A percentile compares a stretch with the other conserved stretches of the same genome.
Conservation (phyloP, 2,329 filamentous ascomycete species). For the Aspergillus sp. region DNA sequence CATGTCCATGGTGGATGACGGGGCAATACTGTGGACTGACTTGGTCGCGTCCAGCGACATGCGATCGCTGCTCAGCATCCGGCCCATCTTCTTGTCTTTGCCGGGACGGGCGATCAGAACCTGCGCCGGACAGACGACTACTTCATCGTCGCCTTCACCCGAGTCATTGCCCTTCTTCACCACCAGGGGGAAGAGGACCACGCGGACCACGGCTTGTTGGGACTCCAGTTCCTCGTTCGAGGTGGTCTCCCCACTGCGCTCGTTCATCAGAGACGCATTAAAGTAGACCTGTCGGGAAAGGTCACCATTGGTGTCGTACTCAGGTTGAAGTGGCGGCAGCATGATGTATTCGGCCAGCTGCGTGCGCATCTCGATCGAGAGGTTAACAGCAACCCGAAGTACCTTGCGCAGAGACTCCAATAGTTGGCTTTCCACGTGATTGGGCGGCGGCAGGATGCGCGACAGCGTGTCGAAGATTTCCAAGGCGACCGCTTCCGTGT, state of each 20-base stretch:
- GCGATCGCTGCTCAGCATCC: conserved; percentile 41
- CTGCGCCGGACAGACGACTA: conserved; percentile 92
- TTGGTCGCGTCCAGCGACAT: conserved; percentile 42
- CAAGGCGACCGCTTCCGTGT: conserved; percentile 93
- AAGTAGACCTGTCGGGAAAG: conserved; percentile 84
- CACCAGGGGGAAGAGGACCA: conserved; percentile 93
- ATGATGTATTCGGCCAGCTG: conserved; percentile 98
- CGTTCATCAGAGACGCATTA: conserved; percentile 93
- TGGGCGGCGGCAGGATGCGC: conserved; percentile 81
- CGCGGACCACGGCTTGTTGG: conserved; percentile 74
- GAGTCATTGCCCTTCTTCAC: conserved; percentile 92
- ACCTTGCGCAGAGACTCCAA: conserved; percentile 83
- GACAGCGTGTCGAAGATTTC: conserved; percentile 83
- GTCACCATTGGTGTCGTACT: conserved; percentile 92
- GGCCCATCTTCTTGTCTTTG: conserved; percentile 43
- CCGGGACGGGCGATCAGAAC: conserved; percentile 69
- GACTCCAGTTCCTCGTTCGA: conserved; percentile 80
- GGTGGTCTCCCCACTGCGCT: conserved; percentile 69
- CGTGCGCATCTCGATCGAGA: conserved; percentile 95
- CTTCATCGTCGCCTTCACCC: conserved; percentile 86
- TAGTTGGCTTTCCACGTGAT: conserved; percentile 75
- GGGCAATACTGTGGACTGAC: conserved; percentile 43
- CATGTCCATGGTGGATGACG: conserved; percentile 45
- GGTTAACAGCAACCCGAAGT: conserved; percentile 80
- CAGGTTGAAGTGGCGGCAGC: conserved; percentile 89